phyloP scores from a whole-genome alignment of 345 rosid species.

The Aquilaria yunnanensis region DNA sequence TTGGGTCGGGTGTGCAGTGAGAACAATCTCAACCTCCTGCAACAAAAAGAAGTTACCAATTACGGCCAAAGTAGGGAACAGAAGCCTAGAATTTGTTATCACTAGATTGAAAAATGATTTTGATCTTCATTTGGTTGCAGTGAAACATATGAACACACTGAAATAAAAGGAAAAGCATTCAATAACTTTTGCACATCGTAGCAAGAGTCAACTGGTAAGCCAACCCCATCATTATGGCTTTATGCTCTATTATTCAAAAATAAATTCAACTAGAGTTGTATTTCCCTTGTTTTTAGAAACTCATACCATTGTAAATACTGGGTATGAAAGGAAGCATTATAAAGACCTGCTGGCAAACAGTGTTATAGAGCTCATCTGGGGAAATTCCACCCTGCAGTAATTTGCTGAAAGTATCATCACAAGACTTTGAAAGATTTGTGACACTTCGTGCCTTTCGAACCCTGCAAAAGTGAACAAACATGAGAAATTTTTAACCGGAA shows the following conservation, averaged over 20 bases:
- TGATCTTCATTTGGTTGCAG: constrained; percentile 3
- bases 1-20: constrained; percentile 99
- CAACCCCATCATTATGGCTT: too few species aligned
- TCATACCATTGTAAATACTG: constrained; percentile 1
- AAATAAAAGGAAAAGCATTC: not conserved
- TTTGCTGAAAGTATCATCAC: constrained; percentile 82
- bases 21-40: constrained; percentile 97
- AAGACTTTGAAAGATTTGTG: constrained; percentile 68
- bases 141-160: too few species aligned
- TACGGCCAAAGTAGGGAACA: not conserved
- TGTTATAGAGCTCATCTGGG: constrained; percentile 65
- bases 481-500: not conserved
- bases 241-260: not conserved
- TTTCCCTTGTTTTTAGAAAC: too few species aligned
- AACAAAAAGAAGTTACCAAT: constrained; percentile 14
- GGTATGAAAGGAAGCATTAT: not conserved
- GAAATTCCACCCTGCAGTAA: constrained; percentile 77
- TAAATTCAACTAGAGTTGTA: not conserved
- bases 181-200: not conserved
- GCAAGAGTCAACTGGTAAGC: not conserved
- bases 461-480: constrained; percentile 36
- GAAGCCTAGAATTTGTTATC: not conserved
- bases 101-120: not conserved
- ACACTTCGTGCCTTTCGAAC: constrained; percentile 55
- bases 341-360: constrained; percentile 87